Percentiles rank a stretch among this genome's conserved stretches.
Evolutionary conservation across 139 green algal genomes (phyloP).

Genomic region (Ettlia oleoabundans): DNA sequence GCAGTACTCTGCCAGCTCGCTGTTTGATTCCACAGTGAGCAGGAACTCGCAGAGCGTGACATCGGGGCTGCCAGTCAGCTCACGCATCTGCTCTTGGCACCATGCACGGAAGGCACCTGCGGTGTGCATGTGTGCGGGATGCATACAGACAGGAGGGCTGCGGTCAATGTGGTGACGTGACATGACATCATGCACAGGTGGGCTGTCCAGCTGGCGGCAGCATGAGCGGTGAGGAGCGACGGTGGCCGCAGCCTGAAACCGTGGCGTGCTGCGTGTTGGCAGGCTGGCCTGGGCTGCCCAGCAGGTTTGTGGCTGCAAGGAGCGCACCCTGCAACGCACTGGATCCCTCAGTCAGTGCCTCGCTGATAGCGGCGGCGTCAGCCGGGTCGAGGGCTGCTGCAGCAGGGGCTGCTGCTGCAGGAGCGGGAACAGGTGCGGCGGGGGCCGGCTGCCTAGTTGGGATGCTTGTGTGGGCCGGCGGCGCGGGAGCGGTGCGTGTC

Average conservation of each 20-base stretch:
- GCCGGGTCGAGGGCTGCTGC: conserved; percentile 9
- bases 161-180: background rate
- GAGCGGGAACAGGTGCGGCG: background rate
- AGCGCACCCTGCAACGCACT: background rate
- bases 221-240: too few species aligned
- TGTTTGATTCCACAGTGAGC: conserved; percentile 63
- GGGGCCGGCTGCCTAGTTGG: too few species aligned
- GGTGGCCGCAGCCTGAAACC: too few species aligned
- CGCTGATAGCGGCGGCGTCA: conserved; percentile 4
- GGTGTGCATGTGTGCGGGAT: background rate
- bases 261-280: too few species aligned
- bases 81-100: conserved; percentile 68
- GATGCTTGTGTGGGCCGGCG: too few species aligned
- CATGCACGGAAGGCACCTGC: conserved; percentile 52
- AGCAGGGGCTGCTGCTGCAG: background rate
- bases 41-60: conserved; percentile 81
- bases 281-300: too few species aligned
- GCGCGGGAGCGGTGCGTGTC: too few species aligned
- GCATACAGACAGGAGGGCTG: background rate
- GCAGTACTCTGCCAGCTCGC: conserved; percentile 83
- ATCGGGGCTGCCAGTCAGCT: conserved; percentile 65
- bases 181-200: too few species aligned
- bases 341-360: background rate
- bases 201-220: too few species aligned
- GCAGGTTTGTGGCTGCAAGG: background rate